Evolutionary conservation across 805 yeast species (phyloP), one percentile per base, ranked within the genome.

Genomic region (Candida piceae): DNA sequence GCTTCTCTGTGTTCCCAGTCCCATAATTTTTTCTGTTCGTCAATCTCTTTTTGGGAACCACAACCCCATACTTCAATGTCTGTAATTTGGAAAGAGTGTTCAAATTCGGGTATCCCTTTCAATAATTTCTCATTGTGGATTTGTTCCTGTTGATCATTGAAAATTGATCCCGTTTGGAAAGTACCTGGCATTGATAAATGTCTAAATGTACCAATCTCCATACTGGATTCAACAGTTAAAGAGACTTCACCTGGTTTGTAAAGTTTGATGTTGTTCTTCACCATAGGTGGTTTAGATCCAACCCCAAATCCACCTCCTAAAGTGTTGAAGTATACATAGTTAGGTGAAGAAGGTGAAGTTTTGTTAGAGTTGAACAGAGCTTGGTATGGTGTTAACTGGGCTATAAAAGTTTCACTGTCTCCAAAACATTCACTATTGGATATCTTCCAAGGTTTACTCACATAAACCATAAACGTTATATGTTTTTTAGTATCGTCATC

Each of bases 1-100:
- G 95, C 95, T 55, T 87, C 96, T 33, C 77, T 67, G 52, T 81
- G 83, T 54, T 90, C 97, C 96, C 96, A 88, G 49, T 81, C 88
- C 93, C 95, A 84, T 41, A 74, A 73, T 49, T 74, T 76, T 31
- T 71, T 66, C 60, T 89, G 96, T 43, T 82, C 89, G 21, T 73
- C 80, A 32, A 88, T 62, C 46, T 86, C 95, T 41, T 79, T 76
- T 8, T 74, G 77, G 7, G 85, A 77, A 1, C 97, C 97, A 39
- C 87, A 74, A 0, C 97, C 97, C 89, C 93, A 84, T 0, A 88
- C 95, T 54, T 89, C 96, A 18, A 89, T 63, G 45, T 83, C 89
- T 5, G 79, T 75, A 7, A 90, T 74, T 37, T 70, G 55, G 49
- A 90, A 77, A 34, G 86, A 63, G 41, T 81, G 79, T 54, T 90